A percentile compares a stretch with the other conserved stretches of the same genome.
These are phyloP conservation scores for Pseudogymnoascus sp. DNA, from an alignment of 2,329 filamentous ascomycete genomes.

Conservation along the genomic window DNA sequence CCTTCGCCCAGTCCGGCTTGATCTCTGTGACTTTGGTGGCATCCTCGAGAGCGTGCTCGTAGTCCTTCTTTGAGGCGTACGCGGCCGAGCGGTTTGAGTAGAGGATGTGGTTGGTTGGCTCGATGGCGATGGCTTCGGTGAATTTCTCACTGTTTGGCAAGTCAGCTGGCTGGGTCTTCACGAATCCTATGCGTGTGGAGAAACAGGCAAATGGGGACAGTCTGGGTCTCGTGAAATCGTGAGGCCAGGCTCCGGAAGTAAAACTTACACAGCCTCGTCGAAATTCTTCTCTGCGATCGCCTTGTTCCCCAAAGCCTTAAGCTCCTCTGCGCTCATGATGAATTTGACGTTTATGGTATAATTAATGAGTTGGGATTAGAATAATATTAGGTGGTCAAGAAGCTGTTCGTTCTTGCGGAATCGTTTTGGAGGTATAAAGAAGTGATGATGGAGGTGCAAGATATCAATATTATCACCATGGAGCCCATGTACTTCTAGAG, in stretches of 20 bases:
- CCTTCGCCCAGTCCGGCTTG: conserved; percentile 97
- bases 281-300: conserved; percentile 98
- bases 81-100: conserved; percentile 93
- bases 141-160: conserved; percentile 68
- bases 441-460: not conserved
- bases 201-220: conserved; percentile 14
- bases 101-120: conserved; percentile 87
- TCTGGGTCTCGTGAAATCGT: not conserved
- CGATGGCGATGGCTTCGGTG: conserved; percentile 80
- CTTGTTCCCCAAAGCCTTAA: conserved; percentile 98
- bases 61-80: conserved; percentile 84
- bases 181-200: not conserved
- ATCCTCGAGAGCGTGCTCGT: conserved; percentile 75
- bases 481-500: conserved; percentile 17
- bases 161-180: conserved; percentile 8
- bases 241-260: not conserved
- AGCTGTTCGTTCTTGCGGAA: conserved; percentile 1
- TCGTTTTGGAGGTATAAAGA: conserved; percentile 4
- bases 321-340: conserved; percentile 51
- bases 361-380: not conserved
- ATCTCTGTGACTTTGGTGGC: conserved; percentile 88
- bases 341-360: conserved; percentile 6
- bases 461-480: conserved; percentile 1
- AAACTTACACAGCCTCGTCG: conserved; percentile 80
- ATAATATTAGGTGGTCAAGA: not conserved